Conservation (phyloP, 108 stramenopile species). For the Conticribra guillardii region DNA sequence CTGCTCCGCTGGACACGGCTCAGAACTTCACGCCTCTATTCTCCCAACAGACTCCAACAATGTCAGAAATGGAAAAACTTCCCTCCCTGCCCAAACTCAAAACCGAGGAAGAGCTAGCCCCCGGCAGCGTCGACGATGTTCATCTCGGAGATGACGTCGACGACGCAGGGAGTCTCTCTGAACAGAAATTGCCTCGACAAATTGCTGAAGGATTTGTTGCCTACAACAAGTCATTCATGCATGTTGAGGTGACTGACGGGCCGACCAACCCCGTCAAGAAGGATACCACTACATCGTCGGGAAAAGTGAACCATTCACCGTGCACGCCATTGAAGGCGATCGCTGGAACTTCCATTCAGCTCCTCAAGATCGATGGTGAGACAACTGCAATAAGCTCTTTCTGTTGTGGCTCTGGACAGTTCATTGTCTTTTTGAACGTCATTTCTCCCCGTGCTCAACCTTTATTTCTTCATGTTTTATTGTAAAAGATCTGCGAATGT, state of each 20-base stretch:
- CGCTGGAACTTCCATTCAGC: not conserved
- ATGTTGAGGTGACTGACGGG: not conserved
- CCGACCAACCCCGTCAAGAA: not conserved
- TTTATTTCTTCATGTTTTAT: no score
- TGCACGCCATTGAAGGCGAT: not conserved
- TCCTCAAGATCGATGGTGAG: constrained; percentile 3
- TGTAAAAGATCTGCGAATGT: not conserved
- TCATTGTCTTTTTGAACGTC: no score
- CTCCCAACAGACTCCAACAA: not conserved
- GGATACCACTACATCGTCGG: not conserved
- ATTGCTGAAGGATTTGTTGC: not conserved
- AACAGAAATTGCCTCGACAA: not conserved
- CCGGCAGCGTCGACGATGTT: not conserved
- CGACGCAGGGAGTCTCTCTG: not conserved
- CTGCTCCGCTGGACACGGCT: not conserved
- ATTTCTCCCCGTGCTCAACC: no score
- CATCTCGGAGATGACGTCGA: not conserved
- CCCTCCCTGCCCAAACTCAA: not conserved
- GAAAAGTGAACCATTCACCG: constrained; percentile 1
- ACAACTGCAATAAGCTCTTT: no score
- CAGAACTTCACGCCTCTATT: not conserved
- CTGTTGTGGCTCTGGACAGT: no score
- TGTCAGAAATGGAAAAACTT: not conserved
- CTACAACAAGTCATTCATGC: not conserved
- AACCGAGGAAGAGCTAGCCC: not conserved